Evolutionary conservation across 1,284 basidiomycete species (phyloP).

Genomic region (Phellopilus nigrolimitatus): DNA sequence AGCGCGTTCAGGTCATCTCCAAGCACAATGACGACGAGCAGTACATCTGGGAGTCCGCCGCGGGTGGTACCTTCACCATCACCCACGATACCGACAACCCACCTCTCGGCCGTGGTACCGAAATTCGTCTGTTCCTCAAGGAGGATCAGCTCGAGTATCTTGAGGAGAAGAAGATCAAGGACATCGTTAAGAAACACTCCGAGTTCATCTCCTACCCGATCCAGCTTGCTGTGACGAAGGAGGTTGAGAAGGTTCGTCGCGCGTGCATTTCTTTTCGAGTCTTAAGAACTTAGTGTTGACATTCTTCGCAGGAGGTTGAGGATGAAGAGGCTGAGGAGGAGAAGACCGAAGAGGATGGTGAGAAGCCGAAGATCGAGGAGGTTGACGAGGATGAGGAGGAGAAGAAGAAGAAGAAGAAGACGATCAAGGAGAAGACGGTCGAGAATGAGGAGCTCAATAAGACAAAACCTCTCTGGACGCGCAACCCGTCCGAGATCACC

Average conservation of each 20-base stretch:
- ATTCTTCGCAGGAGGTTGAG: slow-evolving; percentile 70
- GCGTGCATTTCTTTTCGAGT: neutral
- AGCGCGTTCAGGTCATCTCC: slow-evolving; percentile 96
- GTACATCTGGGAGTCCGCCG: slow-evolving; percentile 99
- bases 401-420: slow-evolving; percentile 97
- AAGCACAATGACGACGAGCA: slow-evolving; percentile 99
- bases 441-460: slow-evolving; percentile 99
- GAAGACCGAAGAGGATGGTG: slow-evolving; percentile 72
- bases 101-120: slow-evolving; percentile 90
- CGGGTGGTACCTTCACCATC: slow-evolving; percentile 99
- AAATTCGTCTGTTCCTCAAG: slow-evolving; percentile 95
- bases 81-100: slow-evolving; percentile 89
- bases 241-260: slow-evolving; percentile 86
- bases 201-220: slow-evolving; percentile 99
- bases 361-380: slow-evolving; percentile 68
- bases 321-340: slow-evolving; percentile 70
- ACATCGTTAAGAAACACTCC: slow-evolving; percentile 99
- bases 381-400: slow-evolving; percentile 78
- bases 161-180: slow-evolving; percentile 99
- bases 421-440: slow-evolving; percentile 87
- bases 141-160: slow-evolving; percentile 99
- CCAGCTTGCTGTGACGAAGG: slow-evolving; percentile 97
- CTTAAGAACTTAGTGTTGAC: slow-evolving; percentile 16
- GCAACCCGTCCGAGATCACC: slow-evolving; percentile 93
- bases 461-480: slow-evolving; percentile 99